Conservation (phyloP, 768 basidiomycete genomes). For the Hypholoma sublateritium region DNA sequence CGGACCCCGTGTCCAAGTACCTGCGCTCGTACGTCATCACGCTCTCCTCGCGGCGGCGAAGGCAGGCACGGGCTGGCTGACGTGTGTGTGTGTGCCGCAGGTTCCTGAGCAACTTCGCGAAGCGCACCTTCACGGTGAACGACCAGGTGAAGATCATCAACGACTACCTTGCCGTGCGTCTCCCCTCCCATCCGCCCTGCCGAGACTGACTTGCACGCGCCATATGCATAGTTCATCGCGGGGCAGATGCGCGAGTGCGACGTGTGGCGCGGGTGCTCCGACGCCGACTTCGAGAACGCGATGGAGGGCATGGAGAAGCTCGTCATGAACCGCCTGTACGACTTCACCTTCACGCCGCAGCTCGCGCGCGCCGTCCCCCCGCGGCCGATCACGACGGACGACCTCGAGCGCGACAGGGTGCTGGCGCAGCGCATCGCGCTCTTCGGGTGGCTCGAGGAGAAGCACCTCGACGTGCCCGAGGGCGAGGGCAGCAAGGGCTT, state of each 20-base stretch:
- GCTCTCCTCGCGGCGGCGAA: neutral
- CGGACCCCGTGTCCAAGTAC: conserved; percentile 94
- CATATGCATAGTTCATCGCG: conserved; percentile 97
- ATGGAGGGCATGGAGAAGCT: conserved; percentile 99
- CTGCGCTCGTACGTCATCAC: conserved; percentile 77
- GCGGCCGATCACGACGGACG: conserved; percentile 86
- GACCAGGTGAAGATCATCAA: conserved; percentile 96
- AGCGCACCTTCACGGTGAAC: conserved; percentile 85
- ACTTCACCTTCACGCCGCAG: conserved; percentile 92
- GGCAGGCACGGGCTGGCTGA: neutral
- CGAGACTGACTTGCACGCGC: too few relatives aligned
- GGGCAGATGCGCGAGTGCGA: conserved; percentile 84
- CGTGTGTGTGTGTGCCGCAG: conserved; percentile 36
- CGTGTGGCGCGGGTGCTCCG: conserved; percentile 76
- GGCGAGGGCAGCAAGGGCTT: conserved; percentile 78
- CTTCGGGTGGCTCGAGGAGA: conserved; percentile 87
- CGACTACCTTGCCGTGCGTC: conserved; percentile 82
- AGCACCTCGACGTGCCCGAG: conserved; percentile 88
- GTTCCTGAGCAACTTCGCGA: conserved; percentile 91
- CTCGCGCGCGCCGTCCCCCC: conserved; percentile 63
- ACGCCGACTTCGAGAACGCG: conserved; percentile 91
- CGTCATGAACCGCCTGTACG: conserved; percentile 97
- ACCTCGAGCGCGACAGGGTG: conserved; percentile 94
- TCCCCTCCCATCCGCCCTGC: conserved; percentile 9
- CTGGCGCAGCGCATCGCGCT: conserved; percentile 86